These are phyloP conservation scores for Sporobolomyces phaffii DNA, from an alignment of 768 basidiomycete species.

Conservation along the genomic window DNA sequence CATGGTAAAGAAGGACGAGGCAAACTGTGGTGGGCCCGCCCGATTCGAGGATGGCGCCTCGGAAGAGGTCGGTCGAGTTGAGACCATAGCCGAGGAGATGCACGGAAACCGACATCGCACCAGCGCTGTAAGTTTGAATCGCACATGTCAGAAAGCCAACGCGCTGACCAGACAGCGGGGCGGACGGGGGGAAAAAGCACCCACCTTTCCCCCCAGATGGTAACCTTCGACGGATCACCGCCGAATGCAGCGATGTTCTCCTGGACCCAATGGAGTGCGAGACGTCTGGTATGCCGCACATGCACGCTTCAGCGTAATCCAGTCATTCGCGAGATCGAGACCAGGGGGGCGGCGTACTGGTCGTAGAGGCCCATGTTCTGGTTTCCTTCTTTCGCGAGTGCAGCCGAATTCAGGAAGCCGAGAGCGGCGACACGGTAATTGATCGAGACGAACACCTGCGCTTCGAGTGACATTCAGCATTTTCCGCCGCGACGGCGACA, in stretches of 20 bases:
- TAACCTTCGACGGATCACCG: conserved; percentile 57
- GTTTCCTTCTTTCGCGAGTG: conserved; percentile 10
- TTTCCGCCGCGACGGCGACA: not conserved
- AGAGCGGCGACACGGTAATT: conserved; percentile 35
- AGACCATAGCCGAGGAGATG: conserved; percentile 27
- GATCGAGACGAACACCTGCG: conserved; percentile 27
- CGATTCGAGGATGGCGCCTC: conserved; percentile 30
- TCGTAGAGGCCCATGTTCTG: conserved; percentile 29
- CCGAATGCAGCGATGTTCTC: conserved; percentile 64
- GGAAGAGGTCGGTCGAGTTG: conserved; percentile 24
- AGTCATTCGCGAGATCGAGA: not conserved
- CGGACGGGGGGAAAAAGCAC: not conserved
- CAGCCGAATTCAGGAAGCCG: conserved; percentile 28
- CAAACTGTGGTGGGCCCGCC: conserved; percentile 3
- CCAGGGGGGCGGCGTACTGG: conserved; percentile 1
- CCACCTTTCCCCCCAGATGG: conserved; percentile 33
- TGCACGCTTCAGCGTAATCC: no score
- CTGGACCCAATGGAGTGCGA: conserved; percentile 59
- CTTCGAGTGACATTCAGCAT: not conserved
- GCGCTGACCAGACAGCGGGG: not conserved
- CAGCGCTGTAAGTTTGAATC: conserved; percentile 26
- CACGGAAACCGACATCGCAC: conserved; percentile 13
- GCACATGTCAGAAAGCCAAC: no score
- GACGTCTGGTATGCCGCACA: conserved; percentile 48
- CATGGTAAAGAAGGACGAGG: not conserved